phyloP scores from a whole-genome alignment of 2,329 filamentous ascomycete genomes.

The Fusarium sp. region DNA sequence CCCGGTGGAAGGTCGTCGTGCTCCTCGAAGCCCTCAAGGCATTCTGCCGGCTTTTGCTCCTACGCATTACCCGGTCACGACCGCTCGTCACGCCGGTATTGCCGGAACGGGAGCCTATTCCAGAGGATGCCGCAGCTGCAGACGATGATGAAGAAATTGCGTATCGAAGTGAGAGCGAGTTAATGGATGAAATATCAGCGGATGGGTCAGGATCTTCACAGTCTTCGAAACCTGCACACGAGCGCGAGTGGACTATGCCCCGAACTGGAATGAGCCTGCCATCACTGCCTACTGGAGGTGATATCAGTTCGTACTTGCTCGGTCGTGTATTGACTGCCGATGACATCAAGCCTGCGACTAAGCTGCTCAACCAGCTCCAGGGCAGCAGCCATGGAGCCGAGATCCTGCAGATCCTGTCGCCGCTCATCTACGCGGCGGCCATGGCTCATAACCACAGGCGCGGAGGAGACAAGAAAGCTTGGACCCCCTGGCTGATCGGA shows the following conservation, averaged over 20 bases:
- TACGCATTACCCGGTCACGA: slow-evolving; percentile 84
- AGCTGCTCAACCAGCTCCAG: slow-evolving; percentile 84
- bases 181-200: slow-evolving; percentile 56
- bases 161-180: slow-evolving; percentile 55
- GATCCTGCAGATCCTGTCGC: slow-evolving; percentile 89
- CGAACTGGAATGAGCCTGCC: slow-evolving; percentile 89
- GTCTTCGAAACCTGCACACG: slow-evolving; percentile 53
- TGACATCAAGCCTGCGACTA: slow-evolving; percentile 92
- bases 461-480: slow-evolving; percentile 75
- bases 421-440: slow-evolving; percentile 85
- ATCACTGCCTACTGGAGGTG: slow-evolving; percentile 80
- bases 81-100: slow-evolving; percentile 86
- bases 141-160: slow-evolving; percentile 58
- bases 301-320: slow-evolving; percentile 88
- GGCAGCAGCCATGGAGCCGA: slow-evolving; percentile 83
- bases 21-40: slow-evolving; percentile 89
- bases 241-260: slow-evolving; percentile 89
- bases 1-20: slow-evolving; percentile 88
- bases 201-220: slow-evolving; percentile 45
- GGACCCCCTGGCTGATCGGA: slow-evolving; percentile 92
- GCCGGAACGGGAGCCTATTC: slow-evolving; percentile 85
- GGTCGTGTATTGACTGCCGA: slow-evolving; percentile 93
- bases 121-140: slow-evolving; percentile 66
- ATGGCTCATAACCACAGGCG: slow-evolving; percentile 71
- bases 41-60: slow-evolving; percentile 80